These are phyloP conservation scores for Harringtonia aguacate DNA, from an alignment of 2,329 filamentous ascomycete species.

Conservation along the genomic window DNA sequence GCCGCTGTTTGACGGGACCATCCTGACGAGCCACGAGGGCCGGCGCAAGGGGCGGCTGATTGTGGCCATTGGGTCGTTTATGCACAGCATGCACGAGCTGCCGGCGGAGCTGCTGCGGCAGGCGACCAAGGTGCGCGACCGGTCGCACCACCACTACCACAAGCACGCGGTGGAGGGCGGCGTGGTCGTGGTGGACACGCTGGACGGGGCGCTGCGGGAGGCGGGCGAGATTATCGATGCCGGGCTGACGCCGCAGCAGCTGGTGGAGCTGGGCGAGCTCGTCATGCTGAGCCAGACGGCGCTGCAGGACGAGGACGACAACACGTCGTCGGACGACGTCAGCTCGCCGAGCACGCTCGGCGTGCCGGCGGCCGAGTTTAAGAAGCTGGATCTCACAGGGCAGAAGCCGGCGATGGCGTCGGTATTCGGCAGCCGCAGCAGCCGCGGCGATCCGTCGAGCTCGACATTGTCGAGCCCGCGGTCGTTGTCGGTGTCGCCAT, in stretches of 20 bases:
- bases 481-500: no score
- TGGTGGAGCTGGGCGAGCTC: conserved; percentile 84
- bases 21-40: conserved; percentile 62
- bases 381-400: conserved; percentile 8
- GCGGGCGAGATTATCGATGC: conserved; percentile 81
- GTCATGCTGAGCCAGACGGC: conserved; percentile 44
- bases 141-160: conserved; percentile 47
- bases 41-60: conserved; percentile 61
- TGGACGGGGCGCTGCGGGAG: conserved; percentile 70
- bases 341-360: background rate
- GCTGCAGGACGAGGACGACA: conserved; percentile 26
- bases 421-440: conserved; percentile 20
- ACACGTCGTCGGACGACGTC: conserved; percentile 12
- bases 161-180: conserved; percentile 54
- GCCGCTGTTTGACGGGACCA: conserved; percentile 63
- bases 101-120: conserved; percentile 65
- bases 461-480: background rate
- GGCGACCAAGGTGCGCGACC: conserved; percentile 28
- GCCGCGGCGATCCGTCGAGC: conserved; percentile 18
- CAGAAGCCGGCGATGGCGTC: conserved; percentile 27
- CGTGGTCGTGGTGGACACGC: conserved; percentile 61
- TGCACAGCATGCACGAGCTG: conserved; percentile 70
- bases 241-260: conserved; percentile 57
- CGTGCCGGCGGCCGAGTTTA: conserved; percentile 4
- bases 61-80: conserved; percentile 59